A percentile compares a stretch with the other conserved stretches of the same genome.
Evolutionary conservation across 2,329 filamentous ascomycete genomes (phyloP).

Genomic region (Pleoardoris graminearum): DNA sequence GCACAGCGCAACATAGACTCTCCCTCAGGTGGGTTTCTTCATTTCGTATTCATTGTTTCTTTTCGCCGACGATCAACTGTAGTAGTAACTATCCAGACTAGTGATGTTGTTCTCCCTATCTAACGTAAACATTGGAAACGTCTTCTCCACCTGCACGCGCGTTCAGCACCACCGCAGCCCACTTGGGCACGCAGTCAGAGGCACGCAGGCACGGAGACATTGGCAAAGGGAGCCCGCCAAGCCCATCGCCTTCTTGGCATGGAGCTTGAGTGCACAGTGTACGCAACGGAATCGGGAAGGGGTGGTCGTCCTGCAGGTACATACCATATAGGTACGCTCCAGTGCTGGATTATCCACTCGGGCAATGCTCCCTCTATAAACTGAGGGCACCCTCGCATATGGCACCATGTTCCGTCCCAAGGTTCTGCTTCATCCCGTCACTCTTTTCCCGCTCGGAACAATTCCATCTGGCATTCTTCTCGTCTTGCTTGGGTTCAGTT

Average conservation of each 20-base stretch:
- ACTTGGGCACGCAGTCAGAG: neutral
- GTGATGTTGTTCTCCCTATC: no score
- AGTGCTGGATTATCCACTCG: neutral
- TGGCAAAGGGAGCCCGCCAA: constrained; percentile 1
- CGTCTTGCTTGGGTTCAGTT: neutral
- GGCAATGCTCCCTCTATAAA: constrained; percentile 6
- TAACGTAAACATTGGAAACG: no score
- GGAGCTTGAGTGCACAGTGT: neutral
- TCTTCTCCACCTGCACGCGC: no score
- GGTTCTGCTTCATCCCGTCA: neutral
- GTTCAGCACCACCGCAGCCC: neutral
- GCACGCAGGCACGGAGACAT: neutral
- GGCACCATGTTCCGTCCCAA: neutral
- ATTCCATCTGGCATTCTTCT: no score
- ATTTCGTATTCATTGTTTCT: neutral
- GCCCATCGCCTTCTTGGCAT: neutral
- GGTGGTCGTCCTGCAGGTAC: neutral
- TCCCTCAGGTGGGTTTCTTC: neutral
- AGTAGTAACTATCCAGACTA: no score
- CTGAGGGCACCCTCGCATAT: neutral
- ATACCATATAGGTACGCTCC: neutral
- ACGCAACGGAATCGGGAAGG: neutral
- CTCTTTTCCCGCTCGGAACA: neutral
- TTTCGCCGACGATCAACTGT: no score
- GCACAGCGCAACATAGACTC: neutral